Evolutionary conservation across 345 rosid species (phyloP).

Genomic region (Arabis hirsuta): DNA sequence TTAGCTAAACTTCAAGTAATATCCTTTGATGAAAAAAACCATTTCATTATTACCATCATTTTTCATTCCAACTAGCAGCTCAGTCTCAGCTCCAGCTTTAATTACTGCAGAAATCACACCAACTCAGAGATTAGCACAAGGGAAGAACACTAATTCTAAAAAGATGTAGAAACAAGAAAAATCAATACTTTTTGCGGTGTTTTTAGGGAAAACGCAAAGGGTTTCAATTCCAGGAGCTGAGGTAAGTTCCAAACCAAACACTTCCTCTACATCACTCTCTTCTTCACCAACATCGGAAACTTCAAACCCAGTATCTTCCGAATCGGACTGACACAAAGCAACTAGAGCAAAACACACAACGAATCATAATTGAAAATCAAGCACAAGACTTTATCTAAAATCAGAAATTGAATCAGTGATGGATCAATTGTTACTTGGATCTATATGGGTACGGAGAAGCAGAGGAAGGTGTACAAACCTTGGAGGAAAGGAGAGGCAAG

Average conservation of each 20-base stretch:
- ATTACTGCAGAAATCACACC: conserved; percentile 53
- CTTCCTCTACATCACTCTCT: conserved; percentile 67
- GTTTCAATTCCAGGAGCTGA: conserved; percentile 77
- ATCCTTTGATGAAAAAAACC: background rate
- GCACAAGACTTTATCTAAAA: too few relatives aligned
- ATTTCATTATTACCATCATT: conserved; percentile 70
- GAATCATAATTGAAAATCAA: background rate
- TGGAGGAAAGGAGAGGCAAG: conserved; percentile 74
- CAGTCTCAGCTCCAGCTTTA: conserved; percentile 78
- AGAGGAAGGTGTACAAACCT: conserved; percentile 51
- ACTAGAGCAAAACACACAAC: conserved; percentile 46
- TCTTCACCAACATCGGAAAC: conserved; percentile 57
- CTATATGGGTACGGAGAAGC: conserved; percentile 36
- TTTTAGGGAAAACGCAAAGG: conserved; percentile 75
- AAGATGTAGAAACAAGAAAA: background rate
- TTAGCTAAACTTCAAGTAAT: conserved; percentile 12
- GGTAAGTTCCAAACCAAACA: conserved; percentile 51
- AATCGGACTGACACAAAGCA: conserved; percentile 69
- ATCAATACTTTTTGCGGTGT: conserved; percentile 63
- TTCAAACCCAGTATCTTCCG: conserved; percentile 48
- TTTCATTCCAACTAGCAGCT: conserved; percentile 81
- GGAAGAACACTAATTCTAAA: background rate
- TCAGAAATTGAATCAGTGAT: background rate
- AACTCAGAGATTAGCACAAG: background rate
- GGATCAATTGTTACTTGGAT: conserved; percentile 7